Conservation (phyloP, 768 basidiomycete species). For the Lactarius hatsudake region DNA sequence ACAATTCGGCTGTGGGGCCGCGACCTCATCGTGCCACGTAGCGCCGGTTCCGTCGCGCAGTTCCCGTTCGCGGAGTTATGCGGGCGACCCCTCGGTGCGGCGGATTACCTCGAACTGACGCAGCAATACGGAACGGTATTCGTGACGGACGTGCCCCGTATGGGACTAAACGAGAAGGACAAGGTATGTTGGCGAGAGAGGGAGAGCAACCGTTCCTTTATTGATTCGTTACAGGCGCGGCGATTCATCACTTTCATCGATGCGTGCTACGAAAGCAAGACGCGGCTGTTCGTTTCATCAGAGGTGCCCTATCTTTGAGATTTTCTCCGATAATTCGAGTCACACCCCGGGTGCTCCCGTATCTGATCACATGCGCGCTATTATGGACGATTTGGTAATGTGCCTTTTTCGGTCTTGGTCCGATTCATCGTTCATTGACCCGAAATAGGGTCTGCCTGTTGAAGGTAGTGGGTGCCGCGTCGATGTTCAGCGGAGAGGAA, state of each 20-base stretch:
- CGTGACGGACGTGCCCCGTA: constrained; percentile 80
- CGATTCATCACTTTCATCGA: constrained; percentile 98
- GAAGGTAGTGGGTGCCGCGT: constrained; percentile 78
- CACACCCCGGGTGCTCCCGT: constrained; percentile 41
- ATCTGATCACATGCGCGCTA: constrained; percentile 84
- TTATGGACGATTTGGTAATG: constrained; percentile 93
- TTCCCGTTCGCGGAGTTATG: constrained; percentile 88
- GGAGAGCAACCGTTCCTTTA: neutral
- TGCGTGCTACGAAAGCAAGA: constrained; percentile 94
- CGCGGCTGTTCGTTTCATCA: constrained; percentile 87
- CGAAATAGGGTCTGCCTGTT: constrained; percentile 65
- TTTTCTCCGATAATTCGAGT: constrained; percentile 72
- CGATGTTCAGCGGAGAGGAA: constrained; percentile 95
- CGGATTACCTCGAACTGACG: constrained; percentile 94
- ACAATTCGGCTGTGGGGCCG: constrained; percentile 88
- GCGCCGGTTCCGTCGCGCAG: constrained; percentile 74
- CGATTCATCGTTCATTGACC: constrained; percentile 5
- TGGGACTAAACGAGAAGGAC: constrained; percentile 86
- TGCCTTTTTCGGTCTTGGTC: constrained; percentile 12
- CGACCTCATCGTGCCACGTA: constrained; percentile 72
- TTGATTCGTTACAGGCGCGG: constrained; percentile 57
- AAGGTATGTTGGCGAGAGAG: constrained; percentile 45
- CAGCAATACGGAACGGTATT: constrained; percentile 86
- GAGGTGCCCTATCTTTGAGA: constrained; percentile 87
- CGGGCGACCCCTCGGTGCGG: constrained; percentile 85